Evolutionary conservation across 106 monocot species (phyloP), one percentile per base, ranked within the genome.

Genomic region (Dendrobium chrysotoxum): DNA sequence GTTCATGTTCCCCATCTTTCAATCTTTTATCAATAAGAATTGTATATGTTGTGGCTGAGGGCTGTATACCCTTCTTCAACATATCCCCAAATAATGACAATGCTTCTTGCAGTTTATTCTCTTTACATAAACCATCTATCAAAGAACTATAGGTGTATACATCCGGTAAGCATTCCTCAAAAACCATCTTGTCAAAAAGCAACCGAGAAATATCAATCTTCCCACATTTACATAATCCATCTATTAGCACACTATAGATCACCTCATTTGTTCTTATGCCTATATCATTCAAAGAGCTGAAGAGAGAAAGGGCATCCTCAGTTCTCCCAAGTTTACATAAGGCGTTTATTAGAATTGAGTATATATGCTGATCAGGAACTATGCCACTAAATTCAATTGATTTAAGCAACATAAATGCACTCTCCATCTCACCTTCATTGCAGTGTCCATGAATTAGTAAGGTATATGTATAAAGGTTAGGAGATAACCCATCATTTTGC

Each of bases 201-300:
- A 35, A 79, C 44, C 18, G 75, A 82, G 87, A 84, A 57, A 65
- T 21, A 9, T 75, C 68, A 47, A 82, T 66, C 38, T 76, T 82
- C 21, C 84, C 82, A 18, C 68, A 79, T 79, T 87, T 87, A 78
- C 87, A 87, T 44, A 79, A 65, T 30, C 84, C 87, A 71, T 87
- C 70, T 38, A 87, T 87, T 18, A 84, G 30, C 46, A 75, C 72
- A 75, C 40, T 82, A 70, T 84, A 84, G 15, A 87, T 82, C 40
- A 87, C 87, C 40, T 76, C 76, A 81, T 87, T 83, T 61, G 76
- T 75, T 35, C 11, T 76, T 41, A 84, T 68, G 15, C 83, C 75
- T 73, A 70, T 82, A 47, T 70, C 45, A 41, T n/a, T 50, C 31
- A 87, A 50, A 76, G 75, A 82, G 54, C 71, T 42, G 75, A 87